Conservation (phyloP, 208 protist species). For the Trypanosoma scelopori region DNA sequence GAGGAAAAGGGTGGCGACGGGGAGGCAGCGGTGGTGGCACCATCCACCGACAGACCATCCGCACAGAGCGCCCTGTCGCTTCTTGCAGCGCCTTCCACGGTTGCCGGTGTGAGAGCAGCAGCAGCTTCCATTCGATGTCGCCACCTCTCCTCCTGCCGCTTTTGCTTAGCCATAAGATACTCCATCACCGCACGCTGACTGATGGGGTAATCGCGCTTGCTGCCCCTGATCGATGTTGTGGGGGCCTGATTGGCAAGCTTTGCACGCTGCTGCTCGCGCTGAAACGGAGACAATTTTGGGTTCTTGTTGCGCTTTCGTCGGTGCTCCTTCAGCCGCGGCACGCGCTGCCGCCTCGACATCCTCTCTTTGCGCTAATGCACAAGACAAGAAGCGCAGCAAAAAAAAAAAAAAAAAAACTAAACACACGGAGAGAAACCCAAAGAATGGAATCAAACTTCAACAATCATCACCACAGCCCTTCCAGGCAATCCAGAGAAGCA, state of each 20-base stretch:
- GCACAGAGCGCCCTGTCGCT: background rate
- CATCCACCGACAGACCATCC: background rate
- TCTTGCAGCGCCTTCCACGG: background rate
- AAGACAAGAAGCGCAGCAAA: background rate
- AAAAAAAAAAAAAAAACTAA: background rate
- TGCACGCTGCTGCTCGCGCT: conserved; percentile 68
- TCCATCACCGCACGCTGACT: conserved; percentile 64
- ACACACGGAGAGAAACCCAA: conserved; percentile 7
- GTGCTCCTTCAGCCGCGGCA: conserved; percentile 76
- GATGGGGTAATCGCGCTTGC: conserved; percentile 47
- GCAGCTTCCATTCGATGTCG: conserved; percentile 3
- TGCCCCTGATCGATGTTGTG: conserved; percentile 34
- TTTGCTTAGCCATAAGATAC: conserved; percentile 53
- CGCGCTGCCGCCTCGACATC: conserved; percentile 77
- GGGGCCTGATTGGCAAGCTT: conserved; percentile 81
- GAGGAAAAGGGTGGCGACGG: too few relatives aligned
- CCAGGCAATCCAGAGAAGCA: too few relatives aligned
- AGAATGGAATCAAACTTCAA: conserved; percentile 7
- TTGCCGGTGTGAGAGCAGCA: background rate
- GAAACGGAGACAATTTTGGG: conserved; percentile 85
- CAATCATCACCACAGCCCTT: too few relatives aligned
- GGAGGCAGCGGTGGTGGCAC: too few relatives aligned
- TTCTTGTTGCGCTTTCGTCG: conserved; percentile 75
- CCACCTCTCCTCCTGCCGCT: conserved; percentile 26
- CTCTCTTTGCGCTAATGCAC: background rate